Evolutionary conservation across 495 filamentous ascomycete genomes (phyloP).

Genomic region (Annulohypoxylon moriforme): DNA sequence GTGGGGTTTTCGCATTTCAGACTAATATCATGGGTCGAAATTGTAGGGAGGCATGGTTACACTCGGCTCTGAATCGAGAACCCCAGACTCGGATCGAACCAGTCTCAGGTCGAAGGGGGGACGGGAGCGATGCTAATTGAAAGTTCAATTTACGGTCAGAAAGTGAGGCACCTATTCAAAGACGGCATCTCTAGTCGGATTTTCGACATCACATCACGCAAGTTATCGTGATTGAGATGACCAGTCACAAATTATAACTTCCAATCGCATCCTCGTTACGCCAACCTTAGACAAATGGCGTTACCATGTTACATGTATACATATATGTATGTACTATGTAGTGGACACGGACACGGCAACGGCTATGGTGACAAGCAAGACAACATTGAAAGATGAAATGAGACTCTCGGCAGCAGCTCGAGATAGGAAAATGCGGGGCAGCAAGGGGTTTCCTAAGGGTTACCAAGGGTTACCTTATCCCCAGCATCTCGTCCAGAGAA

Average conservation of each 20-base stretch:
- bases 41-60: conserved; percentile 34
- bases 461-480: conserved; percentile 15
- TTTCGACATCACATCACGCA: conserved; percentile 45
- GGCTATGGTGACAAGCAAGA: conserved; percentile 25
- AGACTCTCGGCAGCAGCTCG: conserved; percentile 27
- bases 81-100: conserved; percentile 35
- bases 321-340: conserved; percentile 8
- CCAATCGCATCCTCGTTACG: conserved; percentile 29
- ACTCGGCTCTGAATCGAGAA: conserved; percentile 41
- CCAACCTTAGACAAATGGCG: conserved; percentile 44
- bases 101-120: conserved; percentile 12
- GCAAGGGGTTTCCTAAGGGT: conserved; percentile 29
- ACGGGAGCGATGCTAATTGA: conserved; percentile 35
- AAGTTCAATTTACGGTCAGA: conserved; percentile 8
- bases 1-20: conserved; percentile 29
- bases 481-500: conserved; percentile 30
- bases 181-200: conserved; percentile 38
- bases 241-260: conserved; percentile 25
- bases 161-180: conserved; percentile 5
- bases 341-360: conserved; percentile 21
- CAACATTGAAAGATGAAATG: conserved; percentile 26
- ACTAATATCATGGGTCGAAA: conserved; percentile 32
- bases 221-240: conserved; percentile 34
- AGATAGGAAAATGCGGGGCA: conserved; percentile 46
- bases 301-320: conserved; percentile 35